Conservation (phyloP, 371 early-diverging fungal species). For the Coemansia sp. region DNA sequence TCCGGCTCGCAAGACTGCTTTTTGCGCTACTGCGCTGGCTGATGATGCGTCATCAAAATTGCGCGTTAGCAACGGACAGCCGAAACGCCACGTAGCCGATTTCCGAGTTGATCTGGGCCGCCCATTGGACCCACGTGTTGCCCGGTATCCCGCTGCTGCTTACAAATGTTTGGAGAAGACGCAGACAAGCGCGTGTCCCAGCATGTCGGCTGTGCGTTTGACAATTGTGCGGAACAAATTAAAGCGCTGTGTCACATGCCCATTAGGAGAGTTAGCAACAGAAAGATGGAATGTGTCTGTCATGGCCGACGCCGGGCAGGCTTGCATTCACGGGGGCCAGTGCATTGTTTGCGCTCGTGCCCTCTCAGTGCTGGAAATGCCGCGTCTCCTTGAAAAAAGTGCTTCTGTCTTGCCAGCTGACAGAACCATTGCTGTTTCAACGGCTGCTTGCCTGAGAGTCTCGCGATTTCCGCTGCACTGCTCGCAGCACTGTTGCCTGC, state of each 20-base stretch:
- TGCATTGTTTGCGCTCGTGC: too few species aligned
- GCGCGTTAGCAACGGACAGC: not conserved
- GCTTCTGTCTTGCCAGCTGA: too few species aligned
- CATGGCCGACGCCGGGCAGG: not conserved
- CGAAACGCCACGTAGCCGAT: conserved; percentile 1
- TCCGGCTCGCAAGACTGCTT: not conserved
- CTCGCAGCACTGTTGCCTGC: too few species aligned
- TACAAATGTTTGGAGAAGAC: not conserved
- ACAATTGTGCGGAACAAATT: not conserved
- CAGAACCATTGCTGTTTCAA: too few species aligned
- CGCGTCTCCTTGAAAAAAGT: too few species aligned
- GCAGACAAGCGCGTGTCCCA: not conserved
- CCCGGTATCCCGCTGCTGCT: not conserved
- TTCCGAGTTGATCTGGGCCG: not conserved
- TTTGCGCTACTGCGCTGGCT: not conserved
- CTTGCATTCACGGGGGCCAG: too few species aligned
- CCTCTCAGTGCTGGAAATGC: too few species aligned
- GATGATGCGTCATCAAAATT: not conserved
- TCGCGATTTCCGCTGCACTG: too few species aligned
- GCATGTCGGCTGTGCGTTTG: not conserved
- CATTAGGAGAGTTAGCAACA: not conserved
- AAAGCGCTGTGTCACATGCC: not conserved
- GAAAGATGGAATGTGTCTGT: not conserved
- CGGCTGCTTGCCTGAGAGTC: too few species aligned
- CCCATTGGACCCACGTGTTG: not conserved